phyloP scores from a whole-genome alignment of 768 basidiomycete genomes.

The Serendipita sp. region DNA sequence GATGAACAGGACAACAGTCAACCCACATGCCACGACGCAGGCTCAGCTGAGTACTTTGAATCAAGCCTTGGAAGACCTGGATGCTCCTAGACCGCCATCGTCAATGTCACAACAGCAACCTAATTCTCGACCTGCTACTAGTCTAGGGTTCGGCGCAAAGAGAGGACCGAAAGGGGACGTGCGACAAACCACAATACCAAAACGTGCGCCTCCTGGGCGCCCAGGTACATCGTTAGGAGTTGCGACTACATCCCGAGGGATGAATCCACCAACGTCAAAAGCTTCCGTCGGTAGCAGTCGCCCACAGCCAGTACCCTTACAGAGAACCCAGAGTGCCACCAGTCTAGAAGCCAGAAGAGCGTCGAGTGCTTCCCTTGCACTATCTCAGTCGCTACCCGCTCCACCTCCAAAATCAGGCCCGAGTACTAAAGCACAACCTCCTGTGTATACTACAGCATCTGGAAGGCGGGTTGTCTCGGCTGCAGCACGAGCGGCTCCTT shows the following conservation, averaged over 20 bases:
- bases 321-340: not conserved
- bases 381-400: conserved; percentile 44
- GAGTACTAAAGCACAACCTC: conserved; percentile 14
- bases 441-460: conserved; percentile 31
- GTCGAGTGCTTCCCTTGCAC: conserved; percentile 40
- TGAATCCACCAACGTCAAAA: not conserved
- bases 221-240: not conserved
- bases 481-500: conserved; percentile 24
- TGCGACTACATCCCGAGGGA: not conserved
- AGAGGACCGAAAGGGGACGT: not conserved
- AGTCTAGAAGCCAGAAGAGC: conserved; percentile 19
- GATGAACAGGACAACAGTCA: not conserved
- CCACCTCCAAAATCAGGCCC: conserved; percentile 26
- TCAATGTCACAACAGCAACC: not conserved
- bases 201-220: not conserved
- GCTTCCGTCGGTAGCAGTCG: not conserved
- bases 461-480: conserved; percentile 28
- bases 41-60: not conserved
- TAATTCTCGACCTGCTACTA: not conserved
- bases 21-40: conserved; percentile 1
- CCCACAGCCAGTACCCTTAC: not conserved
- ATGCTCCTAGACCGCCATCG: not conserved
- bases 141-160: not conserved
- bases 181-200: not conserved
- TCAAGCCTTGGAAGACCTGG: not conserved